Percentiles rank a stretch among this genome's conserved stretches.
Conservation (phyloP, 1,284 basidiomycete genomes). For the Fomitiporia mediterranea region DNA sequence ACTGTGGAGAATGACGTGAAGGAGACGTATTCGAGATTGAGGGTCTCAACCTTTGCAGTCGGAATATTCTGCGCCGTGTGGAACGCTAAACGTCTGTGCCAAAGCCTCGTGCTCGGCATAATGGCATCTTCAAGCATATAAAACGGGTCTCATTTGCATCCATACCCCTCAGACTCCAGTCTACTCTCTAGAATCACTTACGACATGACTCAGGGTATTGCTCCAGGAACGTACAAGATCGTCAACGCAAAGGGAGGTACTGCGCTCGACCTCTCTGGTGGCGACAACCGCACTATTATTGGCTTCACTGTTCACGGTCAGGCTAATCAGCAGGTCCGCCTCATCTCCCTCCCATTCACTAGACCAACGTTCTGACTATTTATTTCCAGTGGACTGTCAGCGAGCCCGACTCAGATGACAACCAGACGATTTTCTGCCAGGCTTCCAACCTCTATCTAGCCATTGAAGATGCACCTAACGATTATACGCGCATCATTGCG, state of each 20-base stretch:
- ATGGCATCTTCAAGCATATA: too few relatives aligned
- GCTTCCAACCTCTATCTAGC: slow-evolving; percentile 30
- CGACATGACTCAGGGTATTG: not conserved
- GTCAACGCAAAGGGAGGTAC: slow-evolving; percentile 23
- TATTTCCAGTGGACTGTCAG: slow-evolving; percentile 30
- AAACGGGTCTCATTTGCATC: too few relatives aligned
- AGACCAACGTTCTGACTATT: too few relatives aligned
- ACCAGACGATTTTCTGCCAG: slow-evolving; percentile 31
- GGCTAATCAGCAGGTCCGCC: slow-evolving; percentile 20
- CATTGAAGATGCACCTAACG: slow-evolving; percentile 24
- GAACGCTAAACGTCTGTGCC: too few relatives aligned
- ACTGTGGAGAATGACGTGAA: too few relatives aligned
- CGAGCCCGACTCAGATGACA: slow-evolving; percentile 26
- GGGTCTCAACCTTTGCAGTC: too few relatives aligned
- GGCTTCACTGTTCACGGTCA: slow-evolving; percentile 15
- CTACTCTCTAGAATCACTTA: too few relatives aligned
- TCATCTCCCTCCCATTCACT: not conserved
- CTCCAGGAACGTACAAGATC: slow-evolving; percentile 25
- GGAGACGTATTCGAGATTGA: too few relatives aligned
- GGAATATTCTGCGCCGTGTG: too few relatives aligned
- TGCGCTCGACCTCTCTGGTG: slow-evolving; percentile 28
- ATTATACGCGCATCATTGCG: slow-evolving; percentile 26
- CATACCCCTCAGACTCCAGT: too few relatives aligned
- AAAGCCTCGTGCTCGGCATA: too few relatives aligned
- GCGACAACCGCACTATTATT: slow-evolving; percentile 26